Conservation (phyloP, 1,284 basidiomycete genomes). For the Apiotrichum akiyoshidainum region DNA sequence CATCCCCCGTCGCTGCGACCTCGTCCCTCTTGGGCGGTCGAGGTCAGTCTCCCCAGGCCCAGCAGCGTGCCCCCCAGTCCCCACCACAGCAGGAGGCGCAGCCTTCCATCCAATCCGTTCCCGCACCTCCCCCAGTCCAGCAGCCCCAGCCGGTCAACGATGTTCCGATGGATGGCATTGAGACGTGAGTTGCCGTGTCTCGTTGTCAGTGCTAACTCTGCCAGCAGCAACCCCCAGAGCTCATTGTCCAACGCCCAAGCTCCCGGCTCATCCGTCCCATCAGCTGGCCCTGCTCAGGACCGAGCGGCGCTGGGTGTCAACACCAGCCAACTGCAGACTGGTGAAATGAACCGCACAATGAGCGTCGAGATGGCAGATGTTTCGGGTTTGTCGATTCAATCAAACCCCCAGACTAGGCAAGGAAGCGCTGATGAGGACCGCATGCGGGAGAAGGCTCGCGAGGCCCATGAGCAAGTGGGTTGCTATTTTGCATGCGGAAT, state of each 20-base stretch:
- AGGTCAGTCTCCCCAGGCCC: neutral
- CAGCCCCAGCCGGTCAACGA: slow-evolving; percentile 1
- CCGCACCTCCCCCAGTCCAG: neutral
- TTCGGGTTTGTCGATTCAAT: slow-evolving; percentile 22
- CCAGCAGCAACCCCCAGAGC: slow-evolving; percentile 6
- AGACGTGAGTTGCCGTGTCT: slow-evolving; percentile 18
- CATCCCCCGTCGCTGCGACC: slow-evolving; percentile 3
- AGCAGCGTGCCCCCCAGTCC: slow-evolving; percentile 8
- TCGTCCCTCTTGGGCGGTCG: neutral
- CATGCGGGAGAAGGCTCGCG: slow-evolving; percentile 47
- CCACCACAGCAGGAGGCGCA: slow-evolving; percentile 4
- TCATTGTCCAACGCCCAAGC: slow-evolving; percentile 4
- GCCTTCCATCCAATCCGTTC: neutral
- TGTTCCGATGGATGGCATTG: slow-evolving; percentile 35
- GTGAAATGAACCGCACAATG: slow-evolving; percentile 30
- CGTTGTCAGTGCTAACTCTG: neutral
- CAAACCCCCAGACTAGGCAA: slow-evolving; percentile 23
- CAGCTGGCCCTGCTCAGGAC: slow-evolving; percentile 24
- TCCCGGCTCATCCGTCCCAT: too few relatives aligned
- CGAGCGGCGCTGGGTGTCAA: neutral
- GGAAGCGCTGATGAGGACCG: slow-evolving; percentile 42
- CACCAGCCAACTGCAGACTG: slow-evolving; percentile 4
- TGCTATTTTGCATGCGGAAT: neutral
- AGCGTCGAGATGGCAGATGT: slow-evolving; percentile 47
- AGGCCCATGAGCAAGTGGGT: slow-evolving; percentile 50